Evolutionary conservation across 176 grass and related monocot genomes (phyloP).

Genomic region (Aegilops sharonensis): DNA sequence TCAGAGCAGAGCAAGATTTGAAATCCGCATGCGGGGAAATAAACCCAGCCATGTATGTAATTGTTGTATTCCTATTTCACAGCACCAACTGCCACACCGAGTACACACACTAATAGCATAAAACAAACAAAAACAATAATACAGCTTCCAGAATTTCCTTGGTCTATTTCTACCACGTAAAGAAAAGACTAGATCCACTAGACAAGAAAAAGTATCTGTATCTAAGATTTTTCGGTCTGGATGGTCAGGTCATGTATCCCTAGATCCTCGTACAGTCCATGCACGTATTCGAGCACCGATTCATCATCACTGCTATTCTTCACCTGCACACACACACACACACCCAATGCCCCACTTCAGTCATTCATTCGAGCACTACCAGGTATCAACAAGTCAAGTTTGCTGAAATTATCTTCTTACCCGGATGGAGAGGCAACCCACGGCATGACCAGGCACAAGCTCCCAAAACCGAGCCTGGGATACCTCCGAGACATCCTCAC

Average conservation of each 20-base stretch:
- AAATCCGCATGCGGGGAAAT: neutral
- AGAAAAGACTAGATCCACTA: too few relatives aligned
- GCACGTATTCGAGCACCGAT: slow-evolving; percentile 50
- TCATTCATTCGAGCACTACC: neutral
- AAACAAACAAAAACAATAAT: neutral
- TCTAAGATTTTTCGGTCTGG: slow-evolving; percentile 56
- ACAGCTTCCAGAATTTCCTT: too few relatives aligned
- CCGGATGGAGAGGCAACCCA: slow-evolving; percentile 70
- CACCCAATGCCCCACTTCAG: neutral
- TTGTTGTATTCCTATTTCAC: neutral
- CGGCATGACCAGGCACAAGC: slow-evolving; percentile 70
- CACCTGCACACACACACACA: slow-evolving; percentile 34
- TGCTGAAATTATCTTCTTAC: slow-evolving; percentile 28
- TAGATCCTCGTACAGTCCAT: slow-evolving; percentile 83
- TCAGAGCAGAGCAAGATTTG: neutral
- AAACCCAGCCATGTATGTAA: neutral
- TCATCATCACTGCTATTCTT: slow-evolving; percentile 56
- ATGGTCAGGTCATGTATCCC: slow-evolving; percentile 80
- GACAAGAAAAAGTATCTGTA: neutral
- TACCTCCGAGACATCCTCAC: slow-evolving; percentile 79
- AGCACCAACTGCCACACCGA: neutral
- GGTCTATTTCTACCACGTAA: too few relatives aligned
- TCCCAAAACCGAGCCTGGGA: slow-evolving; percentile 85
- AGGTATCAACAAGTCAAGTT: neutral
- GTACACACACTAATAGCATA: neutral